These are phyloP conservation scores for Starmera dryadoides DNA, from an alignment of 805 yeast species.

Conservation along the genomic window DNA sequence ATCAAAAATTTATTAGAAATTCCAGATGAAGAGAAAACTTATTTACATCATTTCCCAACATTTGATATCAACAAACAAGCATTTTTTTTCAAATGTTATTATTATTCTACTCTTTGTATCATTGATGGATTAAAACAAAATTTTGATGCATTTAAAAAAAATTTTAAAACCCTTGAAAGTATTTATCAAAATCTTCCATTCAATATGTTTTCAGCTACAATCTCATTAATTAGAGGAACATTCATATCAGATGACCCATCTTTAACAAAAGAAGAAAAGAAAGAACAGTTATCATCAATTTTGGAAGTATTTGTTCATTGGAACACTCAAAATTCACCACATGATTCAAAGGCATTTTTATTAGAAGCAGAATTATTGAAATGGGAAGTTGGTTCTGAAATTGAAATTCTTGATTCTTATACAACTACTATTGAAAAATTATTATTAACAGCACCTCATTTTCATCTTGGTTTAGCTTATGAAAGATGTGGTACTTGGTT, in stretches of 20 bases:
- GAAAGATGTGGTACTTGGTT: slow-evolving; percentile 36
- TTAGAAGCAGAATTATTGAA: slow-evolving; percentile 27
- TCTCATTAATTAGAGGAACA: background rate
- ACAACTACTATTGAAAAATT: slow-evolving; percentile 38
- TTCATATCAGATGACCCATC: slow-evolving; percentile 15
- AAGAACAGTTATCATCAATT: slow-evolving; percentile 17
- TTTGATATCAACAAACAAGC: background rate
- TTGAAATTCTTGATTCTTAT: slow-evolving; percentile 35
- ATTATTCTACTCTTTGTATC: slow-evolving; percentile 1
- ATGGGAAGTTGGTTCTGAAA: slow-evolving; percentile 19
- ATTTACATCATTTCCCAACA: slow-evolving; percentile 4
- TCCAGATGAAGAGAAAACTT: slow-evolving; percentile 13
- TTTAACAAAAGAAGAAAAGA: slow-evolving; percentile 12
- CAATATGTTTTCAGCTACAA: slow-evolving; percentile 2
- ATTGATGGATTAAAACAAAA: background rate
- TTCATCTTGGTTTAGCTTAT: slow-evolving; percentile 33
- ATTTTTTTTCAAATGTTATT: slow-evolving; percentile 9
- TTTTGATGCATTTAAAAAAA: background rate
- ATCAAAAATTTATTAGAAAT: slow-evolving; percentile 7
- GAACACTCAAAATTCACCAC: slow-evolving; percentile 28
- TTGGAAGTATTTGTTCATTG: slow-evolving; percentile 25
- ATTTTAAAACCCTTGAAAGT: background rate
- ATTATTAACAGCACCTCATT: slow-evolving; percentile 20
- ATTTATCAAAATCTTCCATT: slow-evolving; percentile 3
- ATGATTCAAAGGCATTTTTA: slow-evolving; percentile 29